Base-by-base conservation (phyloP, 768 basidiomycete species). In the Panaeolus papilionaceus region DNA sequence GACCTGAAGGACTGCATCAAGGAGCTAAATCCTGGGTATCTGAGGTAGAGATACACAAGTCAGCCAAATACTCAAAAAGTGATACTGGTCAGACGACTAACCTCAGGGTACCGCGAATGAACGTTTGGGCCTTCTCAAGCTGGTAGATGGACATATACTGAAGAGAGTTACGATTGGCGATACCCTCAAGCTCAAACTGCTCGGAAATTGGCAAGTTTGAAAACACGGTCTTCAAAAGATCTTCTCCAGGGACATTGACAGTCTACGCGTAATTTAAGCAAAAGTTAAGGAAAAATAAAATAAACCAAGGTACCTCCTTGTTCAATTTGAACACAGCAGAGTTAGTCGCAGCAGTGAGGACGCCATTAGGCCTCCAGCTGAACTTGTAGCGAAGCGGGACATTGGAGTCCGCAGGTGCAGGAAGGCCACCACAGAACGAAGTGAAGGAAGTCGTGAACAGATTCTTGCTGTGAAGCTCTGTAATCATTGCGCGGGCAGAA, bases 341-440 rank as follows among this genome's bases (percentile, higher is more conserved):
- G 70, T 96, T 94, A 66, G 89, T 76, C 0, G 93, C 92, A 2
- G 95, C 96, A 16, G 83, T 86, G 44, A 98, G 79, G 8, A 97
- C 95, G 5, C 94, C 96, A 66, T 89, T 84, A 0, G 96, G 95
- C 62, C 89, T 92, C 96, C 96, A 98, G 71, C 94, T 94, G 75
- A 95, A 95, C 75, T 96, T 97, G 74, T 97, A 96, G n/a, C 90
- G 85, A 10, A 96, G 79, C 1, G 95, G 94, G 16, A 91, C 87
- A 68, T 82, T 77, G 8, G 83, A 83, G 49, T 72, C 72, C 20
- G 92, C 92, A 0, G 93, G 93, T 0, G 91, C 90, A 0, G 96
- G 96, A 4, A 98, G 82, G 1, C 96, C 96, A 1, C 96, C 96
- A 66, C 96, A 98, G 83, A 96, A 96, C 0, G 94, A 95, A 1